Evolutionary conservation across 768 basidiomycete genomes (phyloP).

Genomic region (Albatrellus ellisii): DNA sequence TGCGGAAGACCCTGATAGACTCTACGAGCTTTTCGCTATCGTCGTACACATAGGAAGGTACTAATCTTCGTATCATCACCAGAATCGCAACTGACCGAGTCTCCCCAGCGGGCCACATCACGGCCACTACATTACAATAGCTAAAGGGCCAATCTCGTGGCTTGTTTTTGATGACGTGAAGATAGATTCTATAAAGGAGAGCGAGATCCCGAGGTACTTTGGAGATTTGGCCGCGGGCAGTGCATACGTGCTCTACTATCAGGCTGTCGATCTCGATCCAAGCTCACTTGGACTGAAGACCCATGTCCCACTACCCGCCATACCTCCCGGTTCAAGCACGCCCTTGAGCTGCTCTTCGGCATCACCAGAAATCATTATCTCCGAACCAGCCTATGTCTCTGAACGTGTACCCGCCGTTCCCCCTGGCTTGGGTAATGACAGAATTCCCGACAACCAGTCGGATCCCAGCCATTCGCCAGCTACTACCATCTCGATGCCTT

Average conservation of each 20-base stretch:
- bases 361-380: too few species aligned
- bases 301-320: constrained; percentile 11
- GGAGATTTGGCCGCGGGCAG: constrained; percentile 81
- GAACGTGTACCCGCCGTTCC: not conserved
- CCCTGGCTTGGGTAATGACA: not conserved
- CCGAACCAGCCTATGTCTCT: too few species aligned
- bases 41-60: constrained; percentile 99
- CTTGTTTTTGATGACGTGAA: constrained; percentile 93
- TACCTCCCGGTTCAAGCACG: constrained; percentile 11
- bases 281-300: constrained; percentile 51
- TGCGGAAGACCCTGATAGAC: constrained; percentile 76
- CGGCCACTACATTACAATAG: constrained; percentile 94
- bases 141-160: constrained; percentile 76
- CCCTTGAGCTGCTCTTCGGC: too few species aligned
- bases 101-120: constrained; percentile 82
- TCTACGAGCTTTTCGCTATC: constrained; percentile 92
- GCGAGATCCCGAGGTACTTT: constrained; percentile 87
- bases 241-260: constrained; percentile 96
- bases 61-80: constrained; percentile 3
- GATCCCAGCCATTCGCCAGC: not conserved
- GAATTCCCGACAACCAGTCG: not conserved
- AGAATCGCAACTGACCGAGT: constrained; percentile 4
- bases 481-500: not conserved
- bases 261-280: constrained; percentile 78
- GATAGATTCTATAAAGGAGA: constrained; percentile 78